Conservation (phyloP, 2,329 filamentous ascomycete species). For the Rutstroemia sydowiana region DNA sequence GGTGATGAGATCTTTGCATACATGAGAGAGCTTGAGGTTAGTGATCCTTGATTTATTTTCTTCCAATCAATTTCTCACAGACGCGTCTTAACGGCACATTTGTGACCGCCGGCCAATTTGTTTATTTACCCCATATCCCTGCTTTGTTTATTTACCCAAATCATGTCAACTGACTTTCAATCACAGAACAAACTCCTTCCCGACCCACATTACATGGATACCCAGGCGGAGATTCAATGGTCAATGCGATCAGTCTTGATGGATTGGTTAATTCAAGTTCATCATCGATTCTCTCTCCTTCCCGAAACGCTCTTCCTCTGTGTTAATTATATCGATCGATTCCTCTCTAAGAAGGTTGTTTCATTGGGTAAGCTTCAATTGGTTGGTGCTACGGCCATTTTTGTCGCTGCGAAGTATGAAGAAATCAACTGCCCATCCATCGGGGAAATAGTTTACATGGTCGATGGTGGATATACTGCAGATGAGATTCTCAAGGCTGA, state of each 20-base stretch:
- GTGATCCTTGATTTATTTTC: neutral
- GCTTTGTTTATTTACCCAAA: neutral
- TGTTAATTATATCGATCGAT: constrained; percentile 97
- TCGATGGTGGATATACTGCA: constrained; percentile 92
- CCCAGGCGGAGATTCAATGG: constrained; percentile 94
- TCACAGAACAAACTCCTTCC: constrained; percentile 69
- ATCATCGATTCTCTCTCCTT: constrained; percentile 90
- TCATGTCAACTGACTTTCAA: constrained; percentile 9
- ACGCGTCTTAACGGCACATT: neutral
- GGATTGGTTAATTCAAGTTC: constrained; percentile 97
- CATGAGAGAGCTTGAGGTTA: constrained; percentile 81
- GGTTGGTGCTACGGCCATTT: constrained; percentile 97
- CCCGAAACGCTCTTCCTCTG: constrained; percentile 95
- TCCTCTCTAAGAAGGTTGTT: constrained; percentile 90
- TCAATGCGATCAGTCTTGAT: constrained; percentile 96
- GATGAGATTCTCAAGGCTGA: constrained; percentile 96
- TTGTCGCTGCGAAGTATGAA: constrained; percentile 98
- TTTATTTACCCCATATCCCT: neutral
- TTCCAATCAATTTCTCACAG: neutral
- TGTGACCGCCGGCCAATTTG: neutral
- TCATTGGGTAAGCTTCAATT: constrained; percentile 93
- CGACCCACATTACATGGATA: constrained; percentile 85
- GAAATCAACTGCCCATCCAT: constrained; percentile 96
- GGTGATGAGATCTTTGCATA: constrained; percentile 92
- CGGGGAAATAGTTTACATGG: constrained; percentile 92